Evolutionary conservation across 2,329 filamentous ascomycete genomes (phyloP).

Genomic region (Alternaria sp.): DNA sequence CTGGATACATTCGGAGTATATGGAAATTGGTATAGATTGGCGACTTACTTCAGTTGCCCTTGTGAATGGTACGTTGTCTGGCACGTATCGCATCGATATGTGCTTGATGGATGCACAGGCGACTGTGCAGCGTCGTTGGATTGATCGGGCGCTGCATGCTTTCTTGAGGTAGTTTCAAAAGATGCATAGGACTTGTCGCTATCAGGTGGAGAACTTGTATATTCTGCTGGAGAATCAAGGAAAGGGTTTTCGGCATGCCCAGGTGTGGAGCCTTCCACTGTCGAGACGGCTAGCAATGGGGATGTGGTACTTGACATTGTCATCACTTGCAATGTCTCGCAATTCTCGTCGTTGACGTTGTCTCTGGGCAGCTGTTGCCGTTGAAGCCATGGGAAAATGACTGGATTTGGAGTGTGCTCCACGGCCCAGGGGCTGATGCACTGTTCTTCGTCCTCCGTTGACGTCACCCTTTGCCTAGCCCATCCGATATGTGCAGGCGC

Average conservation of each 20-base stretch:
- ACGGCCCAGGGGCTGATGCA: constrained; percentile 19
- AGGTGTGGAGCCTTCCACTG: neutral
- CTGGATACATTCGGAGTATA: neutral
- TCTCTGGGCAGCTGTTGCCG: neutral
- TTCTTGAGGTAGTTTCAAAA: neutral
- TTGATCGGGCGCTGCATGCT: neutral
- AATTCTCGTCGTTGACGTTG: neutral
- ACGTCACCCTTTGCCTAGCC: constrained; percentile 3
- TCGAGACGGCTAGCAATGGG: neutral
- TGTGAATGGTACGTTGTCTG: constrained; percentile 6
- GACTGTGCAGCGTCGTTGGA: neutral
- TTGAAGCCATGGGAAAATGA: constrained; percentile 21
- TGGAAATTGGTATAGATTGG: neutral
- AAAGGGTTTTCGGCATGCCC: neutral
- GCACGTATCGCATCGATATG: constrained; percentile 4
- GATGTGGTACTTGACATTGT: neutral
- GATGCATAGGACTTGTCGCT: constrained; percentile 4
- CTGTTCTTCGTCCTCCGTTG: neutral
- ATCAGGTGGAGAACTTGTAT: neutral
- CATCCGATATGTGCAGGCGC: constrained; percentile 1
- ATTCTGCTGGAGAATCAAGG: neutral
- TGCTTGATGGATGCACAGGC: neutral
- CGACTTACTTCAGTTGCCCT: constrained; percentile 21
- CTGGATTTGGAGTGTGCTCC: constrained; percentile 24
- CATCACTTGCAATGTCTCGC: neutral